A percentile compares a stretch with the other conserved stretches of the same genome.
Conservation (phyloP, 2,329 filamentous ascomycete genomes). For the Epichloe festucae region DNA sequence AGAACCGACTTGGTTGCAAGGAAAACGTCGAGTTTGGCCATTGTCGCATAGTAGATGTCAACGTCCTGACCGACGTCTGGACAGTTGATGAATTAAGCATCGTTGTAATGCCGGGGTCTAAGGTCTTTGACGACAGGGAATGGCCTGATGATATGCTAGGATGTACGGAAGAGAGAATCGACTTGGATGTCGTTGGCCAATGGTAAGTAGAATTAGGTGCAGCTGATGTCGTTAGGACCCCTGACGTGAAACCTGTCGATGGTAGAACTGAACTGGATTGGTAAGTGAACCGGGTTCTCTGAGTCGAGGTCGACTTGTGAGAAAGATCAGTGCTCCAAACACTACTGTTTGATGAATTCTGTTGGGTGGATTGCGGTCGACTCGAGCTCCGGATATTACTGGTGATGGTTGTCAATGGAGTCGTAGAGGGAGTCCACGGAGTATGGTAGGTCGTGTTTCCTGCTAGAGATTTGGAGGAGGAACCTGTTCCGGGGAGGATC, state of each 20-base stretch:
- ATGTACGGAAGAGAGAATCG: neutral
- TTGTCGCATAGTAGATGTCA: neutral
- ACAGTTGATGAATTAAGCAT: neutral
- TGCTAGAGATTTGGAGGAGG: neutral
- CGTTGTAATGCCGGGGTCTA: neutral
- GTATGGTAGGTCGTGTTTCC: neutral
- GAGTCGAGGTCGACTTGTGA: neutral
- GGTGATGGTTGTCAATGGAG: neutral
- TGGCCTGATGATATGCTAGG: neutral
- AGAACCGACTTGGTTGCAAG: neutral
- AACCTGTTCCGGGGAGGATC: conserved; percentile 4
- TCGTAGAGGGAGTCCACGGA: neutral
- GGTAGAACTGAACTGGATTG: neutral
- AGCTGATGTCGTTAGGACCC: neutral
- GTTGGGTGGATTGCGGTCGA: neutral
- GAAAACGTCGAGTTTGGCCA: conserved; percentile 1
- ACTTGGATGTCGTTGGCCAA: neutral
- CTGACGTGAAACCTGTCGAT: neutral
- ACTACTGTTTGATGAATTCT: neutral
- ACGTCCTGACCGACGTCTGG: neutral
- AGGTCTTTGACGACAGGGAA: neutral
- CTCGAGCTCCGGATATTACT: neutral
- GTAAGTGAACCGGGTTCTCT: neutral
- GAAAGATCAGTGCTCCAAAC: neutral
- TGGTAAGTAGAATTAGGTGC: conserved; percentile 1